Evolutionary conservation across 768 basidiomycete species (phyloP).

Genomic region (Lactarius psammicola): DNA sequence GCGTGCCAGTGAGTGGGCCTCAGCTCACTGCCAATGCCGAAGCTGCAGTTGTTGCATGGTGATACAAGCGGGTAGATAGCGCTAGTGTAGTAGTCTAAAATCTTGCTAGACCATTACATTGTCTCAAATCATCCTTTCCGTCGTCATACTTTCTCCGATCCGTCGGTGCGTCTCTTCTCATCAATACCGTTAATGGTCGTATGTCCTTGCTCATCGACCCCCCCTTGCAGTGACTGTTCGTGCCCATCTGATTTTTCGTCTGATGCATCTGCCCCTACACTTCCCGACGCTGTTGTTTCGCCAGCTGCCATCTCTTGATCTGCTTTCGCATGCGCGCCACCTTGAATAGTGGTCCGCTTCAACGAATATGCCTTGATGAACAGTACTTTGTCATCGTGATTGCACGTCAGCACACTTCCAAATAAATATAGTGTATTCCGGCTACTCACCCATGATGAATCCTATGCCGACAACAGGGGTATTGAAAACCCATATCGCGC

Average conservation of each 20-base stretch:
- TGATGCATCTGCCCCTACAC: slow-evolving; percentile 8
- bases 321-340: slow-evolving; percentile 27
- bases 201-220: not conserved
- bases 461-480: slow-evolving; percentile 36
- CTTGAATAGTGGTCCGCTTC: slow-evolving; percentile 31
- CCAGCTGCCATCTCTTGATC: slow-evolving; percentile 28
- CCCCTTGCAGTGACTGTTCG: slow-evolving; percentile 1
- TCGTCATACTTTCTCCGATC: slow-evolving; percentile 5
- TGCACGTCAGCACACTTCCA: not conserved
- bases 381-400: slow-evolving; percentile 29
- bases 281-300: slow-evolving; percentile 2
- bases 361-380: slow-evolving; percentile 41
- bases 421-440: not conserved
- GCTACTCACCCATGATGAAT: slow-evolving; percentile 34
- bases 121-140: not conserved
- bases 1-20: too few relatives aligned
- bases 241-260: slow-evolving; percentile 15
- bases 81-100: too few relatives aligned
- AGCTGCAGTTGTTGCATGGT: too few relatives aligned
- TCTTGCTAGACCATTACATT: not conserved
- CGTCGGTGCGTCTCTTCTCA: not conserved
- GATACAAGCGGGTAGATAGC: too few relatives aligned
- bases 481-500: slow-evolving; percentile 43
- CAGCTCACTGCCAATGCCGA: too few relatives aligned
- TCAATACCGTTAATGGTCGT: not conserved